Percentiles rank a stretch among this genome's conserved stretches.
Evolutionary conservation across 306 rosid species (phyloP).

Genomic region (Pyrus communis): DNA sequence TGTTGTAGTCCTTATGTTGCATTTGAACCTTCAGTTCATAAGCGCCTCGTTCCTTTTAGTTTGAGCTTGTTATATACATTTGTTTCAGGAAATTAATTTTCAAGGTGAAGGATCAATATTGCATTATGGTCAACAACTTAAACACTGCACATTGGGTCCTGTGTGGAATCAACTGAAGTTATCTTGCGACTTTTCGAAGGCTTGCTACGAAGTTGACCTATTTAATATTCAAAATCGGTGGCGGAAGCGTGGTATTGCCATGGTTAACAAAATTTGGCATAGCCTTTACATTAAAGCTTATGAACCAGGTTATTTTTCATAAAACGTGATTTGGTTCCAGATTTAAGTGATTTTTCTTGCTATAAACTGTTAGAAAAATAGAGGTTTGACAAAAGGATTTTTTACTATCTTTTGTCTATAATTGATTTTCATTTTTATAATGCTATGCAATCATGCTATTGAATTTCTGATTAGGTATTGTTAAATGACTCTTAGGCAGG

Average conservation of each 20-base stretch:
- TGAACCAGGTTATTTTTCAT: slow-evolving; percentile 72
- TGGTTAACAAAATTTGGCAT: slow-evolving; percentile 89
- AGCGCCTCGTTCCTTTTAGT: background rate
- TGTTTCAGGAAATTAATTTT: slow-evolving; percentile 72
- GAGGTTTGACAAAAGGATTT: background rate
- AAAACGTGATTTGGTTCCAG: background rate
- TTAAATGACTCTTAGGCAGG: slow-evolving; percentile 65
- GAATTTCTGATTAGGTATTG: slow-evolving; percentile 2
- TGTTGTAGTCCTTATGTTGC: background rate
- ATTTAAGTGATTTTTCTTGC: background rate
- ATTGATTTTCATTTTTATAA: background rate
- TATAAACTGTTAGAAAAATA: background rate
- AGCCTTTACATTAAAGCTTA: slow-evolving; percentile 71
- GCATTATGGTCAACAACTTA: slow-evolving; percentile 75
- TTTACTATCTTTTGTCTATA: background rate
- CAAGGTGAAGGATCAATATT: slow-evolving; percentile 76
- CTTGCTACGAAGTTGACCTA: slow-evolving; percentile 52
- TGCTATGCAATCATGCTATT: background rate
- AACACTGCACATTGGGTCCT: slow-evolving; percentile 62
- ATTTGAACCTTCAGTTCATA: slow-evolving; percentile 12
- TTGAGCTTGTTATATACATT: slow-evolving; percentile 14
- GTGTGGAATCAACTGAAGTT: slow-evolving; percentile 71
- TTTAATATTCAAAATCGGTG: slow-evolving; percentile 70
- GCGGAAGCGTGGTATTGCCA: slow-evolving; percentile 87
- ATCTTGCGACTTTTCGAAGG: slow-evolving; percentile 63